These are phyloP conservation scores for Oryza australiensis DNA, from an alignment of 176 grass and related monocot genomes.

Conservation along the genomic window DNA sequence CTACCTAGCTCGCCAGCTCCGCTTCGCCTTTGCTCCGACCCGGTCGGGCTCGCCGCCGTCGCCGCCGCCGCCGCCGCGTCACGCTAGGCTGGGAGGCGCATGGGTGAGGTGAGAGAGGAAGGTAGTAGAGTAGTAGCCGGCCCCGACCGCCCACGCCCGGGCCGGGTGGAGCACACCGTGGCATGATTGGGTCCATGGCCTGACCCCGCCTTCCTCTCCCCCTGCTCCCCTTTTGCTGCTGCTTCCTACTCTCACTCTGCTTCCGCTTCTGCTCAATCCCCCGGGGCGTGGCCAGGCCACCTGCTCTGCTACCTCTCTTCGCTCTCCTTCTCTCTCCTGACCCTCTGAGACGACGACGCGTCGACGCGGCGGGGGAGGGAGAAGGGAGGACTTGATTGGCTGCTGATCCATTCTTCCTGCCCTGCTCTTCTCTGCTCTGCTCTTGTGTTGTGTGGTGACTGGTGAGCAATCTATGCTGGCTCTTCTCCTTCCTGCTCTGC, in stretches of 20 bases:
- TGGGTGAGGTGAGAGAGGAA: neutral
- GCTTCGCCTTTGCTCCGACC: conserved; percentile 2
- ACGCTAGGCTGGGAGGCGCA: neutral
- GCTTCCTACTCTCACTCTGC: conserved; percentile 29
- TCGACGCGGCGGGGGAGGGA: neutral
- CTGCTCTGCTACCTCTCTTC: neutral
- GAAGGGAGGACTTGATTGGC: neutral
- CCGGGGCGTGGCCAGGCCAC: neutral
- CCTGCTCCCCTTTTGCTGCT: conserved; percentile 29
- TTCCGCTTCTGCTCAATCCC: too few relatives aligned
- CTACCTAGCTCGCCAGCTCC: neutral
- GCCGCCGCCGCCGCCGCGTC: neutral
- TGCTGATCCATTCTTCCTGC: neutral
- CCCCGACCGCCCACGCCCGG: neutral
- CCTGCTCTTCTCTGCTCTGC: neutral
- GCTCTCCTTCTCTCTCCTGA: neutral
- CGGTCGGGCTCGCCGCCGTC: neutral
- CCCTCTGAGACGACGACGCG: neutral
- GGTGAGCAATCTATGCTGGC: neutral
- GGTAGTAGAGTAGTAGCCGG: neutral
- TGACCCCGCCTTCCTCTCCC: neutral
- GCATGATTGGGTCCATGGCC: conserved; percentile 48
- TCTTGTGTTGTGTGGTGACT: neutral
- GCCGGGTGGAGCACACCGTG: conserved; percentile 42
- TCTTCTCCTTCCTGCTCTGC: neutral